Evolutionary conservation across 441 rosid species (phyloP), one percentile per base, ranked within the genome.

Genomic region (Croton setiger): DNA sequence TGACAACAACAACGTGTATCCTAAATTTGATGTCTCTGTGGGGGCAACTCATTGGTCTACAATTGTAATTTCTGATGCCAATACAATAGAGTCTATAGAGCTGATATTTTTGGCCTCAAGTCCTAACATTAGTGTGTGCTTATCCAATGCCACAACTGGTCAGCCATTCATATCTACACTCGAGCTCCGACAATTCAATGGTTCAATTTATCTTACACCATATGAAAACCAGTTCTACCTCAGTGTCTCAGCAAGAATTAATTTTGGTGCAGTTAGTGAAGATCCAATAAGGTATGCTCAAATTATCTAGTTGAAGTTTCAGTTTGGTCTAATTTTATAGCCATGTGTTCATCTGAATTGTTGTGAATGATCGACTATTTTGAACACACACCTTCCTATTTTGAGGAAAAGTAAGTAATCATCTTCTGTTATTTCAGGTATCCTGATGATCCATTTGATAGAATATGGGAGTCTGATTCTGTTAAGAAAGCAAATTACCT

Each of bases 71-170:
- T 89, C 93, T 33, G 97, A 95, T 52, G 88, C 92, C 7, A 60
- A 63, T 39, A 84, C 88, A 1, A 81, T 95, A 66, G 98, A 90
- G 79, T 79, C 64, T 58, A 69, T 49, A 45, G 99, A 95, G 80
- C 87, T 95, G 39, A 85, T 95, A 79, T 90, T 95, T 82, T 87
- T 92, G 47, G 98, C 99, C 67, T 72, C 86, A 58, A 80, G 73
- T 79, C 79, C 96, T 67, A 80, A 78, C 9, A 64, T 89, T 44
- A 86, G 94, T 39, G 89, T 95, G 68, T 95, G 99, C 77, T 81
- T 95, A 73, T 95, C 99, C 7, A 92, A 92, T 77, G 99, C 99
- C 49, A 95, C 97, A 13, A 92, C 98, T 1, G 97, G 99, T 12
- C 88, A 86, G 80, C 99, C 98, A 18, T 95, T 95, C 83, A 89